A percentile compares a stretch with the other conserved stretches of the same genome.
Conservation (phyloP, 2,329 filamentous ascomycete species). For the Pseudogymnoascus sp. region DNA sequence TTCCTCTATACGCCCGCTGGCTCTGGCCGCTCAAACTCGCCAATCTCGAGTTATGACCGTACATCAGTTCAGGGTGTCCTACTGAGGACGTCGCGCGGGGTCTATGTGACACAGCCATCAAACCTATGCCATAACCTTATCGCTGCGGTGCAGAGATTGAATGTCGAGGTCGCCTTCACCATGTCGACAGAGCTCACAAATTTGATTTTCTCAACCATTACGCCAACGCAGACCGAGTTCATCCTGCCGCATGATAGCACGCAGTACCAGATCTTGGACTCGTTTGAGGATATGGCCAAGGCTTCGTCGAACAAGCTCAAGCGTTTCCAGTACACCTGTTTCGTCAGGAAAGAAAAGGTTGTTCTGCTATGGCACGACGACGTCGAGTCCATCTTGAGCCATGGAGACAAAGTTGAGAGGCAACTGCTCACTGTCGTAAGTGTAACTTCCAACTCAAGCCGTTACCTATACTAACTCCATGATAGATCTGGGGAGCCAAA, state of each 20-base stretch:
- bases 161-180: slow-evolving; percentile 39
- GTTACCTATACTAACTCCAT: slow-evolving; percentile 15
- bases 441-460: not conserved
- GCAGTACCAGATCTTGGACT: slow-evolving; percentile 38
- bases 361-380: slow-evolving; percentile 38
- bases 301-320: slow-evolving; percentile 33
- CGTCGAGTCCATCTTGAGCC: slow-evolving; percentile 32
- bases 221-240: slow-evolving; percentile 35
- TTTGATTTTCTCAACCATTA: slow-evolving; percentile 35
- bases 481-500: slow-evolving; percentile 23
- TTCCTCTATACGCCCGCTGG: slow-evolving; percentile 1
- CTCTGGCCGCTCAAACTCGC: not conserved
- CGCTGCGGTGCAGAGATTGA: slow-evolving; percentile 36
- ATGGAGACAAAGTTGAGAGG: slow-evolving; percentile 26
- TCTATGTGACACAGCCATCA: slow-evolving; percentile 35
- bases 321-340: slow-evolving; percentile 36
- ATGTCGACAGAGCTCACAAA: slow-evolving; percentile 41
- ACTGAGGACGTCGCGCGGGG: slow-evolving; percentile 32
- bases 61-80: slow-evolving; percentile 29
- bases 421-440: slow-evolving; percentile 13
- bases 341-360: slow-evolving; percentile 35
- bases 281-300: slow-evolving; percentile 31
- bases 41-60: slow-evolving; percentile 8
- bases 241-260: slow-evolving; percentile 33
- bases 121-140: slow-evolving; percentile 32